phyloP scores from a whole-genome alignment of 2,329 filamentous ascomycete genomes.

The Xylaria digitata region DNA sequence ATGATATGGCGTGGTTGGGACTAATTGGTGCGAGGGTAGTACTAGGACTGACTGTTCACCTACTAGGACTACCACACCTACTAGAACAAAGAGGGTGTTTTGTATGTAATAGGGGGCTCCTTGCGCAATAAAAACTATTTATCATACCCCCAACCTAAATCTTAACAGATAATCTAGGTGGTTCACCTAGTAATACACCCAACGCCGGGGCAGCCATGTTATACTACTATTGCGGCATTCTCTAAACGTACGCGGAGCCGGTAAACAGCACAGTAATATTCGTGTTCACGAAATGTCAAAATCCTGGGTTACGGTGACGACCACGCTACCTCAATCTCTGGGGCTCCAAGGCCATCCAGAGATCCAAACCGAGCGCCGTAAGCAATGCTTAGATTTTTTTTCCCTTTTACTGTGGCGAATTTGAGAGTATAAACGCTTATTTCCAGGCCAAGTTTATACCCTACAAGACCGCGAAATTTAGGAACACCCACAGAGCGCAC shows the following conservation, averaged over 20 bases:
- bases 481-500: neutral
- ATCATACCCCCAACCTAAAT: too few relatives aligned
- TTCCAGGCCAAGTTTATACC: neutral
- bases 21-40: neutral
- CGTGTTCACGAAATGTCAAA: neutral
- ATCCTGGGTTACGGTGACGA: slow-evolving; percentile 20
- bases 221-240: too few relatives aligned
- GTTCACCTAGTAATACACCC: too few relatives aligned
- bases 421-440: neutral
- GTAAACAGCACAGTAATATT: too few relatives aligned
- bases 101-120: too few relatives aligned
- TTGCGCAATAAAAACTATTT: too few relatives aligned
- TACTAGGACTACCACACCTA: too few relatives aligned
- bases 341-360: neutral
- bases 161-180: too few relatives aligned
- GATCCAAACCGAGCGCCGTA: neutral
- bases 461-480: neutral
- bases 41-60: too few relatives aligned
- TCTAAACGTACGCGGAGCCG: too few relatives aligned
- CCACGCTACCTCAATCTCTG: slow-evolving; percentile 20
- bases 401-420: neutral
- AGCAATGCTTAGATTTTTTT: neutral
- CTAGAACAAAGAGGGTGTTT: too few relatives aligned
- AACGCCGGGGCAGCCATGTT: too few relatives aligned
- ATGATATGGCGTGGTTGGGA: neutral